These are phyloP conservation scores for Wickerhamiella dianesei DNA, from an alignment of 805 yeast genomes.

Conservation along the genomic window DNA sequence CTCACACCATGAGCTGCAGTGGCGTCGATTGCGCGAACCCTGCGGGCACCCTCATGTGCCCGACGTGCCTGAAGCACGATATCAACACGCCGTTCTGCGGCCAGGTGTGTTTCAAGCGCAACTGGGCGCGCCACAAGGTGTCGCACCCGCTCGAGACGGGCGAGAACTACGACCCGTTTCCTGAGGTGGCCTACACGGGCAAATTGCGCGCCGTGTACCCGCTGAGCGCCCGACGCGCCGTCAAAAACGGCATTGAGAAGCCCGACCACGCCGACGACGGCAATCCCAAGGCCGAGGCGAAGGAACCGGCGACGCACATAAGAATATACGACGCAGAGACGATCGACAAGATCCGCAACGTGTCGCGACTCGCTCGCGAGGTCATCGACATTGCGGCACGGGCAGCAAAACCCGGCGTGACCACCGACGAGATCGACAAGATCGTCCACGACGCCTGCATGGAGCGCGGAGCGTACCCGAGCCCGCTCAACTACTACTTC, in stretches of 20 bases:
- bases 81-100: conserved; percentile 57
- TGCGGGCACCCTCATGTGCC: conserved; percentile 77
- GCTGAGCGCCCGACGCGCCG: conserved; percentile 49
- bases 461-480: conserved; percentile 83
- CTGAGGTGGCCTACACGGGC: conserved; percentile 64
- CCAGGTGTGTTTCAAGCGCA: conserved; percentile 68
- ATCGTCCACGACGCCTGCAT: conserved; percentile 79
- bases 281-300: conserved; percentile 62
- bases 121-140: conserved; percentile 46
- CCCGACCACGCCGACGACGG: conserved; percentile 85
- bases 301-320: conserved; percentile 42
- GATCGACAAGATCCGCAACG: conserved; percentile 59
- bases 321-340: conserved; percentile 52
- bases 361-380: conserved; percentile 69
- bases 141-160: conserved; percentile 41
- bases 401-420: conserved; percentile 70
- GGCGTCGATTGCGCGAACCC: conserved; percentile 78
- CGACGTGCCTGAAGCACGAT: conserved; percentile 71
- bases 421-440: conserved; percentile 83
- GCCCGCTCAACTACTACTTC: conserved; percentile 87
- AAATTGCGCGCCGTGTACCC: conserved; percentile 69
- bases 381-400: conserved; percentile 82
- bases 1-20: conserved; percentile 35
- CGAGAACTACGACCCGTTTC: conserved; percentile 73
- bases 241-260: conserved; percentile 55